Base-by-base conservation (phyloP, 208 protist species). In the Hexamita inflata region DNA sequence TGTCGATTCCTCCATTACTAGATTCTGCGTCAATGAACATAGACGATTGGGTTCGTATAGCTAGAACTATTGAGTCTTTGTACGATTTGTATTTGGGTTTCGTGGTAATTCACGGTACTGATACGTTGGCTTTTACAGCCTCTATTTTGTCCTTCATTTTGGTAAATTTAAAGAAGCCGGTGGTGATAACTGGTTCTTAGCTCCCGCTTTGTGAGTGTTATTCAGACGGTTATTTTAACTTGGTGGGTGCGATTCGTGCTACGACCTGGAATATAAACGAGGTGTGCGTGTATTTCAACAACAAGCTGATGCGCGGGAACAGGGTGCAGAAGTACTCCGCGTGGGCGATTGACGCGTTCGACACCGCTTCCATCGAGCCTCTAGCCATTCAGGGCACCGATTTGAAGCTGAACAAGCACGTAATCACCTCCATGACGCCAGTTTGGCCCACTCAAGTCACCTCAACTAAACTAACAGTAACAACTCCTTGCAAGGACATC, bases 71-170 rank as follows among this genome's bases (percentile, higher is more conserved):
- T 13, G 68, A 78, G 29, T 39, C 40, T 24, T 62, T 92, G 78
- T 93, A 93, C 77, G 75, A 91, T 49, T 42, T 79, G 32, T 96
- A 94, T 83, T 91, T 96, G 81, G 92, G 91, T 15, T 98, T 98
- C 78, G 89, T 98, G 41, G 80, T 95, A 39, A 79, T 94, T 7
- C 89, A 93, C 75, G 92, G 93, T 57, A 96, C 93, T 4, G 93
- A 97, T 83, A 97, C 93, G 2, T 93, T 97, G 90, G 85, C 92
- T 58, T 97, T 94, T 84, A 94, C 91, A 9, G 91, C 93, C 2
- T 89, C 82, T 64, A 92, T 92, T 19, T 83, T 96, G 1, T 90
- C 88, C 49, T 97, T 97, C 77, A 84, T 96, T 75, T 84, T 97
- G 11, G 84, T 91, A 77, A 94, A 95, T 82, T 83, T 96, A 0